Conservation (phyloP, 345 rosid genomes). For the Salix purpurea region DNA sequence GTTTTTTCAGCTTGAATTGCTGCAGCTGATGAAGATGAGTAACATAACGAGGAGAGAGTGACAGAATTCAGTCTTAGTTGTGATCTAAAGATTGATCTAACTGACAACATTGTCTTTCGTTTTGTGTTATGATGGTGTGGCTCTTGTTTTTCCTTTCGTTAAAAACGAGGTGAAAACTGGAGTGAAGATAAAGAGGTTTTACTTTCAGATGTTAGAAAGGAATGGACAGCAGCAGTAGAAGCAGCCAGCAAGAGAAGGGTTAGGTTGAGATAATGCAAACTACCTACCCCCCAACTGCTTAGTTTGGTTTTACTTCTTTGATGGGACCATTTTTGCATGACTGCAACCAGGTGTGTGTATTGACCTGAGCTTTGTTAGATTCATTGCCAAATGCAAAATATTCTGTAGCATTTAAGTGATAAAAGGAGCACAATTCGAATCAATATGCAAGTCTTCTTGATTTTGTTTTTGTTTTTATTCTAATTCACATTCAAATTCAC, state of each 20-base stretch:
- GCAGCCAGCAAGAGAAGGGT: not conserved
- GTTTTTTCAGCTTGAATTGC: constrained; percentile 57
- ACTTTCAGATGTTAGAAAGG: not conserved
- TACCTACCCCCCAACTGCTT: not conserved
- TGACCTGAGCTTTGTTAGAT: too few relatives aligned
- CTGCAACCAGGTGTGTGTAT: too few relatives aligned
- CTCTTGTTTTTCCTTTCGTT: constrained; percentile 5
- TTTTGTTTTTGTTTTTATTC: too few relatives aligned
- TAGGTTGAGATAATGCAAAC: not conserved
- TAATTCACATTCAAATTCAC: too few relatives aligned
- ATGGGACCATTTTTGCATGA: too few relatives aligned
- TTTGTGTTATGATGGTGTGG: not conserved
- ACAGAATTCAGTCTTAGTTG: constrained; percentile 1
- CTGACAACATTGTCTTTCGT: constrained; percentile 1
- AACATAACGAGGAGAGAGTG: not conserved
- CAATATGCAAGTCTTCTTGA: too few relatives aligned
- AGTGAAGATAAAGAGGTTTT: not conserved
- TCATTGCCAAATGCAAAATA: too few relatives aligned
- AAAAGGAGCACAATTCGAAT: too few relatives aligned
- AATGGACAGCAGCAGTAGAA: not conserved
- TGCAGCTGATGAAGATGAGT: constrained; percentile 48
- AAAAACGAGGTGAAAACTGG: constrained; percentile 8
- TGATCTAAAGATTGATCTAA: constrained; percentile 20
- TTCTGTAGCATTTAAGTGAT: too few relatives aligned
- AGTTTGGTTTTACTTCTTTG: not conserved